Percentiles rank a stretch among this genome's conserved stretches.
phyloP scores from a whole-genome alignment of 2,329 filamentous ascomycete genomes.

The Helminthosporium solani region DNA sequence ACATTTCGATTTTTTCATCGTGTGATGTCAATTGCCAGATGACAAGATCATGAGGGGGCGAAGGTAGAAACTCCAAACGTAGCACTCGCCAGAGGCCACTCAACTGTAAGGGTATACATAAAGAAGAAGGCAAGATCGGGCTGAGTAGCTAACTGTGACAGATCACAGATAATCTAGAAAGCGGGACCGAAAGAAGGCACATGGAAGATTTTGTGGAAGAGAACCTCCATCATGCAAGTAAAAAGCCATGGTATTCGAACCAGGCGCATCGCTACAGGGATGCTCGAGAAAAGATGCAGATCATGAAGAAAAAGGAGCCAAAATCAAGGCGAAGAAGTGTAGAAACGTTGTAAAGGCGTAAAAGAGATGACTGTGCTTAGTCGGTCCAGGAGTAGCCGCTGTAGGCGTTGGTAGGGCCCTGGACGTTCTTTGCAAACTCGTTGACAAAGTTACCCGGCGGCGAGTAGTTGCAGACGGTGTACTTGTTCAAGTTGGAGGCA shows the following conservation, averaged over 20 bases:
- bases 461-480: slow-evolving; percentile 85
- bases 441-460: slow-evolving; percentile 62
- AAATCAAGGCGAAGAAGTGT: slow-evolving; percentile 1
- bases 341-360: too few relatives aligned
- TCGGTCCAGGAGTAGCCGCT: slow-evolving; percentile 29
- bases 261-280: slow-evolving; percentile 13
- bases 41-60: background rate
- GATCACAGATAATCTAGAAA: background rate
- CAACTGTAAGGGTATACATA: slow-evolving; percentile 19
- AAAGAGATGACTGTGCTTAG: slow-evolving; percentile 13
- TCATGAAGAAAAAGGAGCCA: slow-evolving; percentile 6
- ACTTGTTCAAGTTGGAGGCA: slow-evolving; percentile 28
- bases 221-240: slow-evolving; percentile 13
- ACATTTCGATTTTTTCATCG: background rate
- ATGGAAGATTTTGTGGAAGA: slow-evolving; percentile 2
- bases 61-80: slow-evolving; percentile 6
- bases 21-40: background rate
- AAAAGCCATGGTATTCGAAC: background rate
- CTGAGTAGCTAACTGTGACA: background rate
- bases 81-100: slow-evolving; percentile 7
- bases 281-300: slow-evolving; percentile 11
- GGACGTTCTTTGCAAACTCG: slow-evolving; percentile 57
- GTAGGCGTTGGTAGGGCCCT: slow-evolving; percentile 34
- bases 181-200: slow-evolving; percentile 5
- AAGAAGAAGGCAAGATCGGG: slow-evolving; percentile 10